phyloP scores from a whole-genome alignment of 495 filamentous ascomycete species.

The Aspergillus bertholletiae region DNA sequence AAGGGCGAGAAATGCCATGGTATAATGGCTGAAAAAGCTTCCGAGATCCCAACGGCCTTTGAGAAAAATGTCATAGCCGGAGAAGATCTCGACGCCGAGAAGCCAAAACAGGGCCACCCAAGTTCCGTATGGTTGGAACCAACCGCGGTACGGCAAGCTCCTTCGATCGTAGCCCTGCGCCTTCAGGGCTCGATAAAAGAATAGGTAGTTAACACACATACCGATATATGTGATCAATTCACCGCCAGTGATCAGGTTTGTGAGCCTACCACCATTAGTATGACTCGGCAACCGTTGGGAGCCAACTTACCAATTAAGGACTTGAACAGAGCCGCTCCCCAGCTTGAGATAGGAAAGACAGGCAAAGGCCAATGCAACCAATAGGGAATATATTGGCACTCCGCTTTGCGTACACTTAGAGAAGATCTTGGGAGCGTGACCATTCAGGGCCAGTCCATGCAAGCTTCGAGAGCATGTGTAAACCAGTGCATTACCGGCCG shows the following conservation, averaged over 20 bases:
- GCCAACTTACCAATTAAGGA: conserved; percentile 17
- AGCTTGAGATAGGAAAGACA: conserved; percentile 33
- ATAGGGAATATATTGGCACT: conserved; percentile 39
- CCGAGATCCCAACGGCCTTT: conserved; percentile 41
- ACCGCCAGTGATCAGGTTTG: conserved; percentile 31
- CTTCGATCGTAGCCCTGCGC: conserved; percentile 53
- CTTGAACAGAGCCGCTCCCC: conserved; percentile 18
- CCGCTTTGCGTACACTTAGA: conserved; percentile 41
- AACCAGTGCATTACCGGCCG: conserved; percentile 74
- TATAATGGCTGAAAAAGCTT: conserved; percentile 56
- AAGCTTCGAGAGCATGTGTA: conserved; percentile 71
- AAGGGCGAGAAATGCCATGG: conserved; percentile 49
- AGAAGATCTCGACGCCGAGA: conserved; percentile 40
- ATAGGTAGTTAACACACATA: conserved; percentile 50
- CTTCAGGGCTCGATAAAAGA: conserved; percentile 52
- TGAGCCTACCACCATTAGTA: conserved; percentile 10
- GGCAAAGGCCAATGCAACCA: conserved; percentile 41
- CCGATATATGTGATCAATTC: conserved; percentile 55
- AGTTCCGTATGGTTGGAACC: conserved; percentile 54
- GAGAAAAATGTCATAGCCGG: conserved; percentile 50
- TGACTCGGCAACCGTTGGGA: background rate
- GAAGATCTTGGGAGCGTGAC: conserved; percentile 59
- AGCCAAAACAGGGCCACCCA: conserved; percentile 45
- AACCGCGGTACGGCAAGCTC: conserved; percentile 51
- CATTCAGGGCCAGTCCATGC: conserved; percentile 63